These are phyloP conservation scores for Ceratorhiza oryzae-sativae DNA, from an alignment of 1,284 basidiomycete species.

Conservation along the genomic window DNA sequence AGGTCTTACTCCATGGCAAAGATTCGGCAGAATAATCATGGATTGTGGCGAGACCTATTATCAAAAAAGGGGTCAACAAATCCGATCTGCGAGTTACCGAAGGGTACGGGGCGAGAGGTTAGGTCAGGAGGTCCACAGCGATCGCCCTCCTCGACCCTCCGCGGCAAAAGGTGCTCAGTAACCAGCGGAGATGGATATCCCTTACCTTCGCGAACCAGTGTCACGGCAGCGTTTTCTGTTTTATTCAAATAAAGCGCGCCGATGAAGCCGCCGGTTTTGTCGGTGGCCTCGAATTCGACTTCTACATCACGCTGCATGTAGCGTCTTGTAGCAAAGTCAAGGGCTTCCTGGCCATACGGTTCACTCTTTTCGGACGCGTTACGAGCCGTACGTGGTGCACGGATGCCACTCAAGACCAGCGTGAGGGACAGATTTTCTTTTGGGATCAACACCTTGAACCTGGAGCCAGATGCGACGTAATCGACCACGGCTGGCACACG, in stretches of 20 bases:
- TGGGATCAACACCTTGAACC: slow-evolving; percentile 91
- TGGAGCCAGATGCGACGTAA: slow-evolving; percentile 90
- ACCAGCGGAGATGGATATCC: slow-evolving; percentile 38
- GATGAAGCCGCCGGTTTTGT: slow-evolving; percentile 97
- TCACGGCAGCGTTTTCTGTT: slow-evolving; percentile 83
- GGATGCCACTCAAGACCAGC: slow-evolving; percentile 85
- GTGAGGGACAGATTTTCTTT: slow-evolving; percentile 93
- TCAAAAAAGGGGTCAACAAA: slow-evolving; percentile 1
- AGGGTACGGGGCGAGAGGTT: background rate
- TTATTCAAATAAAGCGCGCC: slow-evolving; percentile 84
- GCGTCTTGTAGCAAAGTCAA: slow-evolving; percentile 78
- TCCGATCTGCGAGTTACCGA: slow-evolving; percentile 2
- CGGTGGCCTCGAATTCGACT: slow-evolving; percentile 86
- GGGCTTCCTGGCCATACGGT: slow-evolving; percentile 84
- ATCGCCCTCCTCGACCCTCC: slow-evolving; percentile 21
- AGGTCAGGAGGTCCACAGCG: slow-evolving; percentile 16
- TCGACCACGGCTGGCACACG: slow-evolving; percentile 87
- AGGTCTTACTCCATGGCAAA: slow-evolving; percentile 76
- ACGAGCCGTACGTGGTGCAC: slow-evolving; percentile 81
- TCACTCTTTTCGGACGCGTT: slow-evolving; percentile 87
- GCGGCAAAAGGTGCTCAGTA: slow-evolving; percentile 15
- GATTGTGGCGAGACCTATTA: slow-evolving; percentile 67
- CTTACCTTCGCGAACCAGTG: slow-evolving; percentile 80
- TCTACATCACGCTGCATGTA: slow-evolving; percentile 97
- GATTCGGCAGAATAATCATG: slow-evolving; percentile 88